A percentile compares a stretch with the other conserved stretches of the same genome.
These are phyloP conservation scores for Backusella luteola DNA, from an alignment of 192 early-diverging fungal species.

Conservation along the genomic window DNA sequence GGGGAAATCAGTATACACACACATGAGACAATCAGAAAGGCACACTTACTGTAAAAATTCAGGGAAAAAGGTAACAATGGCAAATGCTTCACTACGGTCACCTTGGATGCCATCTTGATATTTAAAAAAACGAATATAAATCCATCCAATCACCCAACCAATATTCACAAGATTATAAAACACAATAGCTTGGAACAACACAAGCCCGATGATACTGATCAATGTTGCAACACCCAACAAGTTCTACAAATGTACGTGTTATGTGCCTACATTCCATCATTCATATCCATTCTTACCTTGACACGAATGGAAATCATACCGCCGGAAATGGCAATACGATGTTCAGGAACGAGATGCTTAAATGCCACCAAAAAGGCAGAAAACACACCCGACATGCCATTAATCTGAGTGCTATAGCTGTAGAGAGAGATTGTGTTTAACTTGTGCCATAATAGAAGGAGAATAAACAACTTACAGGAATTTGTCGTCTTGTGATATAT, in stretches of 20 bases:
- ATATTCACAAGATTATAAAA: conserved; percentile 69
- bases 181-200: conserved; percentile 50
- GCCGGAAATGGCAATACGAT: conserved; percentile 64
- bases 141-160: conserved; percentile 75
- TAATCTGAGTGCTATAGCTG: conserved; percentile 58
- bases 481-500: conserved; percentile 52
- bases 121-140: conserved; percentile 86
- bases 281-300: conserved; percentile 49
- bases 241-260: conserved; percentile 32
- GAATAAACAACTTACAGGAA: conserved; percentile 47
- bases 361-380: conserved; percentile 82
- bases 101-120: conserved; percentile 75
- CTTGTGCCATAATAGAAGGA: too few species aligned
- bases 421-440: not conserved
- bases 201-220: conserved; percentile 41
- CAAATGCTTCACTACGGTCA: conserved; percentile 90
- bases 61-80: conserved; percentile 88
- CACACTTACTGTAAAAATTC: conserved; percentile 67
- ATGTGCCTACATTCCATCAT: not conserved
- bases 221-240: conserved; percentile 43
- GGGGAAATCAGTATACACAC: not conserved
- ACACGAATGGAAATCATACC: conserved; percentile 69
- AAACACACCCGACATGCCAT: conserved; percentile 72
- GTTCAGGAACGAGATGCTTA: conserved; percentile 89
- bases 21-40: not conserved